phyloP scores from a whole-genome alignment of 768 basidiomycete species.

The Lepiota venenata region DNA sequence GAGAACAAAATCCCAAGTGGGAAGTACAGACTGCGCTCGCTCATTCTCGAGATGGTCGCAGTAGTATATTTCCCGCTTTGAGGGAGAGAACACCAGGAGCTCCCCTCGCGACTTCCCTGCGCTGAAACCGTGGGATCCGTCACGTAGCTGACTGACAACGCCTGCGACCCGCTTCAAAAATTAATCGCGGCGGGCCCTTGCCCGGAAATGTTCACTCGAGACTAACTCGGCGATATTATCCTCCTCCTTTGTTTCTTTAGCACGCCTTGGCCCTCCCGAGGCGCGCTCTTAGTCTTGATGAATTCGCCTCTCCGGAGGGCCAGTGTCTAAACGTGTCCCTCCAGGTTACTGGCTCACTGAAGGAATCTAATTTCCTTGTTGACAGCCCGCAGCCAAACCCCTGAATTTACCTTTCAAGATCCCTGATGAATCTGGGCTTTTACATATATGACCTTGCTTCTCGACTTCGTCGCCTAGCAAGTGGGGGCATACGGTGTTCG shows the following conservation, averaged over 20 bases:
- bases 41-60: too few relatives aligned
- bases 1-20: too few relatives aligned
- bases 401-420: constrained; percentile 12
- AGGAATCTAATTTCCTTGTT: constrained; percentile 1
- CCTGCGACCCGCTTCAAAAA: background rate
- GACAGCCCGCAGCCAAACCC: background rate
- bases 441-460: constrained; percentile 2
- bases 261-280: background rate
- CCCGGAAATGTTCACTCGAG: background rate
- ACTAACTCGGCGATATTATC: too few relatives aligned
- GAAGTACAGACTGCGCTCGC: too few relatives aligned
- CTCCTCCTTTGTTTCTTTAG: too few relatives aligned
- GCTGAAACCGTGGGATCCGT: constrained; percentile 31
- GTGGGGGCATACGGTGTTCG: background rate
- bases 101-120: constrained; percentile 23
- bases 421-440: constrained; percentile 4
- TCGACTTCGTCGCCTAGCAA: background rate
- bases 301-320: background rate
- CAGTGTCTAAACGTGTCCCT: background rate
- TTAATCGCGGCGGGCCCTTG: background rate
- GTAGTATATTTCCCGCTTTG: background rate
- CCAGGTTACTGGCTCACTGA: background rate
- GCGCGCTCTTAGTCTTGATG: too few relatives aligned
- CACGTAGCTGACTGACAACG: constrained; percentile 1
- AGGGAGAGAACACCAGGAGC: constrained; percentile 14